phyloP scores from a whole-genome alignment of 2,329 filamentous ascomycete species.

The Bipolaris sorokiniana region DNA sequence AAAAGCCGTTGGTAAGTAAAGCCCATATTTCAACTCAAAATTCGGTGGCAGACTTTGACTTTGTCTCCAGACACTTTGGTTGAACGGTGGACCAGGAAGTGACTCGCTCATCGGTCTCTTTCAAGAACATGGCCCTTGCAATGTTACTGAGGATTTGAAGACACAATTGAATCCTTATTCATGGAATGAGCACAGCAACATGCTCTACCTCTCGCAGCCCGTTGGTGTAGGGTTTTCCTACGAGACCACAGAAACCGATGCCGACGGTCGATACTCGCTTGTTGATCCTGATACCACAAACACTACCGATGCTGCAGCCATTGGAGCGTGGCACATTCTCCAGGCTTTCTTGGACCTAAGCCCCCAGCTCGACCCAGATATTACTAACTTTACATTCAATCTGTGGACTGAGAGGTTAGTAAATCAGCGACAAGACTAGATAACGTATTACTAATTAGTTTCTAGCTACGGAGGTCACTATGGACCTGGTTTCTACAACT shows the following conservation, averaged over 20 bases:
- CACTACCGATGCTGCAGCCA: constrained; percentile 44
- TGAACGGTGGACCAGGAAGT: constrained; percentile 60
- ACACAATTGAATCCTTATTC: constrained; percentile 47
- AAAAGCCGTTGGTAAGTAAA: constrained; percentile 33
- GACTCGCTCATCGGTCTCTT: constrained; percentile 63
- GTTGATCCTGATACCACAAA: constrained; percentile 40
- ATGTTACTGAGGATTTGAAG: constrained; percentile 46
- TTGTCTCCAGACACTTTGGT: constrained; percentile 52
- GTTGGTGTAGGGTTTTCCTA: constrained; percentile 52
- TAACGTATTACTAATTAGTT: background rate
- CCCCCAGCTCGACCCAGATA: constrained; percentile 55
- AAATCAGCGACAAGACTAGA: background rate
- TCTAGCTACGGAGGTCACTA: constrained; percentile 54
- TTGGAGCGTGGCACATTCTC: constrained; percentile 47
- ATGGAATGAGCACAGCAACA: constrained; percentile 50
- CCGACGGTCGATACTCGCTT: constrained; percentile 38
- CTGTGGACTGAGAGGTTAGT: constrained; percentile 54
- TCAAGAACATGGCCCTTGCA: constrained; percentile 46
- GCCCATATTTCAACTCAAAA: background rate
- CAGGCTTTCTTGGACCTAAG: constrained; percentile 46
- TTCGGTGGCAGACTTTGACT: background rate
- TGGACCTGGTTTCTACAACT: constrained; percentile 61
- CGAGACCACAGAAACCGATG: constrained; percentile 36
- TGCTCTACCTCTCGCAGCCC: constrained; percentile 50
- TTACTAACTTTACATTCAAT: constrained; percentile 60